Base-by-base conservation (phyloP, 1,139 yeast species). In the Blastobotrys serpentis region DNA sequence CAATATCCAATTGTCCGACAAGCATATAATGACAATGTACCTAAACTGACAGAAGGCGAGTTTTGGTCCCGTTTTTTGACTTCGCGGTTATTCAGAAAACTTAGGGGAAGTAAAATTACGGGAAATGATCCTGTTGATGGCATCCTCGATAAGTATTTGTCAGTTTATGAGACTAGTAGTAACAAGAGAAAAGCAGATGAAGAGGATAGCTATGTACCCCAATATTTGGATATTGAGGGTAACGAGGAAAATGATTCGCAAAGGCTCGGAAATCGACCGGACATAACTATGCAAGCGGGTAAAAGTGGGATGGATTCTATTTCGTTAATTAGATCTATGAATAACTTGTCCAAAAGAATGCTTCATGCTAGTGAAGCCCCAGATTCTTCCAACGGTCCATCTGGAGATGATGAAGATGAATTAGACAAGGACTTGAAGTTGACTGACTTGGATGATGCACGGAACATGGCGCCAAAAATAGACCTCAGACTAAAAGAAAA, bases 21-120 rank as follows among this genome's bases (percentile, higher is more conserved):
- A 54, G 98, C 98, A 0, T 92, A 85, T 62, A 81, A 81, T 54
- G 98, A 92, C 52, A 81, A 83, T 52, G 98, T 94, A 1, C 98
- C 98, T 0, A 83, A 84, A 54, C 76, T 92, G 52, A 77, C 79
- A 45, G 98, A 90, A 65, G 92, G 94, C 33, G 95, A 86, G 61
- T 92, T 92, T 59, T 92, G 99, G 98, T 86, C 95, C n/a, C 74
- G 98, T 53, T 94, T 92, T 62, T 92, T 92, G 72, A 83, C 87
- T 59, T 88, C 97, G 1, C 84, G 89, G 59, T 70, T 92, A 52
- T 92, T 90, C 63, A 76, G 97, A 58, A 79, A 92, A 60, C 72
- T 92, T 38, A 77, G 96, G 62, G 98, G 99, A 52, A 98, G 92
- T 63, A 83, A 82, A 56, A 78, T 88, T 47, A 80, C 82, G 60